Evolutionary conservation across 1,284 basidiomycete species (phyloP), one percentile per base, ranked within the genome.

Genomic region (Ganoderma meredithae): DNA sequence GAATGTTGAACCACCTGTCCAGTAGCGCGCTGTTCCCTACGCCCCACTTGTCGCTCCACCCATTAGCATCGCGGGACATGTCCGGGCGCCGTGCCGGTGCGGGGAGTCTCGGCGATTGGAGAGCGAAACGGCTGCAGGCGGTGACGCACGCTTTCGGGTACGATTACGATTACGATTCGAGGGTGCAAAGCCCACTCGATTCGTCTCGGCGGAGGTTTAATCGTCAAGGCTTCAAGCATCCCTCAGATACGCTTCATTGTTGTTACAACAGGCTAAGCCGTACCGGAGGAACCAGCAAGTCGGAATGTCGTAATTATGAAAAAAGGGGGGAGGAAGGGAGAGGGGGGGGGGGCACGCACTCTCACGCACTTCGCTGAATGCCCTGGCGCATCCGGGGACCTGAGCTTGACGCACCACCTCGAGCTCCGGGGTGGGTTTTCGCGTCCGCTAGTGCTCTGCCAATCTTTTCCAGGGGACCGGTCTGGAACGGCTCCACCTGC

Each of bases 141-240:
- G 25, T 71, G 70, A 71, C 69, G 58, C 70, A 71, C 70, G 70
- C 69, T 69, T 60, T 33, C 65, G 47, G 47, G 63, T 47, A 59
- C 55, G 68, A 65, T 69, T 47, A 59, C 55, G 68, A 65, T 69
- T 69, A 60, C 68, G 56, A 69, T 71, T 71, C 68, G 63, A 64
- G 70, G 70, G 70, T 71, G 47, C 65, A 44, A 62, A 22, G 27
- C 17, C 15, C 64, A 53, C 67, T 44, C 15, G 17, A 39, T 49
- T 49, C 47, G 22, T 25, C 47, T 49, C 47, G 47, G 47, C 47
- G 47, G 47, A 25, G 47, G 47, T 25, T 49, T 12, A 49, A 25
- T 10, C 47, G 3, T 12, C 19, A 22, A 58, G 15, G 15, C 33
- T n/a, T 22, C 36, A 41, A 25, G 36, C 39, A n/a, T 40, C 58